Conservation (phyloP, 352 stramenopile genomes). For the Pythium dissimile region DNA sequence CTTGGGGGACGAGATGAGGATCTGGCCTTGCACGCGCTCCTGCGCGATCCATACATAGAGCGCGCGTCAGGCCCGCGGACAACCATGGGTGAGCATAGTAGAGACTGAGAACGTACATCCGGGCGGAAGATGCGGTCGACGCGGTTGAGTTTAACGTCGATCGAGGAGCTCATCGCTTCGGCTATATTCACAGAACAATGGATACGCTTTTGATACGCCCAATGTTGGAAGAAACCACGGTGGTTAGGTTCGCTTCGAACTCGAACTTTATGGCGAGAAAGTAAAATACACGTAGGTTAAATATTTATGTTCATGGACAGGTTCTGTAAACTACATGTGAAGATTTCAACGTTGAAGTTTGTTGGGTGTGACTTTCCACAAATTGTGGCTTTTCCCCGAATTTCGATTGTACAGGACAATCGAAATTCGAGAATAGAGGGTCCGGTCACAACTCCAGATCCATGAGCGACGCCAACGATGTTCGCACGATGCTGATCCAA, state of each 20-base stretch:
- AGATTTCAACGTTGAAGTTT: not conserved
- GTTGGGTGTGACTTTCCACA: no score
- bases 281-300: conserved; percentile 14
- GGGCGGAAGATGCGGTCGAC: conserved; percentile 84
- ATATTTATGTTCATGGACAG: not conserved
- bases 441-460: conserved; percentile 5
- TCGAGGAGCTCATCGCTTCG: conserved; percentile 61
- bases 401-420: no score
- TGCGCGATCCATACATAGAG: not conserved
- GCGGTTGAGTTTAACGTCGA: conserved; percentile 83
- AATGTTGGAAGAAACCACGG: no score
- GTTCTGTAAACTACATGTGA: not conserved
- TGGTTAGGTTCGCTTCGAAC: not conserved
- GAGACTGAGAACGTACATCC: conserved; percentile 41
- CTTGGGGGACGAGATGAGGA: conserved; percentile 83
- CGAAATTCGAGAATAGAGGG: not conserved
- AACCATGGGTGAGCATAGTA: not conserved
- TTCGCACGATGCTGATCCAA: conserved; percentile 11
- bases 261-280: conserved; percentile 11
- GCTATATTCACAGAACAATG: no score
- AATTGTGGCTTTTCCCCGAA: no score
- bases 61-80: not conserved
- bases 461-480: conserved; percentile 17
- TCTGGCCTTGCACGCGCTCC: conserved; percentile 82
- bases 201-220: no score